Base-by-base conservation (phyloP, 768 basidiomycete genomes). In the Amanita thiersii region DNA sequence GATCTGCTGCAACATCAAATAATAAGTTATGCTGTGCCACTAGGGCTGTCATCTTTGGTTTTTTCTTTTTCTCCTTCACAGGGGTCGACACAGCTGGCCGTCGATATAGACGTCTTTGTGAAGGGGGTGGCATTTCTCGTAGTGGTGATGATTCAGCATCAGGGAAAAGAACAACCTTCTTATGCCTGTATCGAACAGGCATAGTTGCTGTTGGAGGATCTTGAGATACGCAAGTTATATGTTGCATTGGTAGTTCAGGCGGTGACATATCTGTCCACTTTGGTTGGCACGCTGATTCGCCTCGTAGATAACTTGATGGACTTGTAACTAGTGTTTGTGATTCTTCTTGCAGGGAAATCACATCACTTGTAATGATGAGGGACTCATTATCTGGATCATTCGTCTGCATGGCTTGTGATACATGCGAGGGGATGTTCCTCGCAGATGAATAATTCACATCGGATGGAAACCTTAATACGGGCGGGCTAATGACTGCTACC, bases 1-100 rank as follows among this genome's bases (percentile, higher is more conserved):
- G 88, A 12, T 59, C 59, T 2, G 88, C 88, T 54, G 80, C 81
- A 24, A 75, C 65, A 50, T 86, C 86, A 39, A 86, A 66, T 54
- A 79, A 65, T 1, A 54, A 51, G 56, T 72, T 56, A 26, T 45
- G 54, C 39, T 55, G 53, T 5, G 42, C 42, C 12, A 28, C 34
- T 3, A 43, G 11, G 17, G 33, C 42, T 14, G 42, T 37, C 42
- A 37, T 12, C 24, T 37, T 30, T 6, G 56, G 31, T 38, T 33
- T 17, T 40, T 24, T 50, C 30, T 43, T 44, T 39, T 47, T 50
- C 25, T 19, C 50, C 51, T 47, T 43, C 47, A 40, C 37, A 24
- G 56, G 53, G 1, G 62, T 60, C 31, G 65, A 62, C 38, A 60
- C 58, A 15, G 52, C 18, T 17, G 28, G 48, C 25, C 50, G 54